Base-by-base conservation (phyloP, 257 asterid species). In the Salvia splendens region DNA sequence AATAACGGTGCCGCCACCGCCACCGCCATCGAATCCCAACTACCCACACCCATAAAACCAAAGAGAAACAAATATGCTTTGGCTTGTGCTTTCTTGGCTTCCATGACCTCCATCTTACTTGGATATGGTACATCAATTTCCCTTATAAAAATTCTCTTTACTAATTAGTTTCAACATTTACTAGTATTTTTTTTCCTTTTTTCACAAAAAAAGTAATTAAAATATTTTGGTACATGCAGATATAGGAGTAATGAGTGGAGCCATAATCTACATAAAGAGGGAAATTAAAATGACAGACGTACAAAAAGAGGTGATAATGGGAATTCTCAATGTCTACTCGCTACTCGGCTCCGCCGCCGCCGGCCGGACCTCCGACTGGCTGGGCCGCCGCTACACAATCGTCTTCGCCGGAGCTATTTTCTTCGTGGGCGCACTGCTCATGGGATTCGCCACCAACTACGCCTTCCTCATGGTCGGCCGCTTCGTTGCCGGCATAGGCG, bases 171-270 rank as follows among this genome's bases (percentile, higher is more conserved):
- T 1, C 45, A 40, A 8, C 0, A 7, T 40, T 8, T 40, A 40
- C 45, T 40, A 17, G 1, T n/a, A n/a, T n/a, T n/a, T 24, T 24
- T 24, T 24, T 24, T 24, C 2, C 30, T 24, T 24, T 24, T 24
- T 24, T 24, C 30, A 24, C 30, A 24, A 24, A 24, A 1, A 24
- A 24, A 17, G 1, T 24, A 24, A 12, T 48, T 36, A 16, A 64
- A 55, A 48, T 14, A 6, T 10, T 30, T 40, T 56, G 51, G 48
- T 48, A 14, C 51, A 66, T 75, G 85, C 83, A 92, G 98, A 92
- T 74, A 87, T 92, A 15, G 98, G 98, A 68, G 98, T 92, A 45
- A 92, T 92, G 94, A 92, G 97, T 65, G 98, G 98, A 15, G 98
- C 98, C 47, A 80, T 78, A 53, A 68, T 92, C 43, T 92, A 81